Conservation (phyloP, 2,329 filamentous ascomycete genomes). For the Fusarium protoensiforme region DNA sequence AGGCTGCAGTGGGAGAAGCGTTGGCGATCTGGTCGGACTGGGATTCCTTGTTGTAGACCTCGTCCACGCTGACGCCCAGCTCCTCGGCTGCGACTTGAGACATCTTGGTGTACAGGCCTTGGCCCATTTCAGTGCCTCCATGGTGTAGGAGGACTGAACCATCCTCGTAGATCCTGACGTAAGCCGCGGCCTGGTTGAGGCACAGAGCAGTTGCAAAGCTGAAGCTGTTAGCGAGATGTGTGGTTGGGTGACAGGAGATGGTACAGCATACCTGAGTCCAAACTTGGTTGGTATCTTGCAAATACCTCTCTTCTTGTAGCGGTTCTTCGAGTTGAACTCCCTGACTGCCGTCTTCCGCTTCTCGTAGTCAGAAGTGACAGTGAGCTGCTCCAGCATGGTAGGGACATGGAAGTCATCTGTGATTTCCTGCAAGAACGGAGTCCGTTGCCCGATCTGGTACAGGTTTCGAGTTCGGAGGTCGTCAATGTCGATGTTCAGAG, state of each 20-base stretch:
- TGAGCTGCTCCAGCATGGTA: slow-evolving; percentile 8
- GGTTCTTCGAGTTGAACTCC: slow-evolving; percentile 81
- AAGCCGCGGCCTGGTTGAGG: slow-evolving; percentile 88
- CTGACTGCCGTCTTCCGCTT: neutral
- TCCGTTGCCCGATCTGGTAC: slow-evolving; percentile 9
- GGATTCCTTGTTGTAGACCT: slow-evolving; percentile 88
- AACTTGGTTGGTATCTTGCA: slow-evolving; percentile 91
- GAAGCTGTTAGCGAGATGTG: neutral
- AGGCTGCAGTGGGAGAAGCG: slow-evolving; percentile 86
- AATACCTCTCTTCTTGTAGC: slow-evolving; percentile 88
- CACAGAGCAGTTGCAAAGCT: slow-evolving; percentile 81
- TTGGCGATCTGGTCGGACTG: slow-evolving; percentile 93
- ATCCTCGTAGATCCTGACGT: slow-evolving; percentile 94
- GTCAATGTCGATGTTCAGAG: slow-evolving; percentile 8
- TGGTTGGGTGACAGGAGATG: too few relatives aligned
- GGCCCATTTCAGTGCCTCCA: slow-evolving; percentile 93
- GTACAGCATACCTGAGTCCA: slow-evolving; percentile 72
- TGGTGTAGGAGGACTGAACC: slow-evolving; percentile 88
- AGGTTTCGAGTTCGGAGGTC: neutral
- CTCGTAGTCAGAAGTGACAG: neutral
- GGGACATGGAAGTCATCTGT: slow-evolving; percentile 7
- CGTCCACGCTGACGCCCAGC: slow-evolving; percentile 76
- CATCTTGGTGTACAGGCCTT: slow-evolving; percentile 94
- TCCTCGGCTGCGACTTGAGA: slow-evolving; percentile 89
- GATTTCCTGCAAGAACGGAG: slow-evolving; percentile 14